Percentiles rank a stretch among this genome's conserved stretches.
These are phyloP conservation scores for Rachicladosporium sp. DNA, from an alignment of 2,329 filamentous ascomycete species.

Conservation along the genomic window DNA sequence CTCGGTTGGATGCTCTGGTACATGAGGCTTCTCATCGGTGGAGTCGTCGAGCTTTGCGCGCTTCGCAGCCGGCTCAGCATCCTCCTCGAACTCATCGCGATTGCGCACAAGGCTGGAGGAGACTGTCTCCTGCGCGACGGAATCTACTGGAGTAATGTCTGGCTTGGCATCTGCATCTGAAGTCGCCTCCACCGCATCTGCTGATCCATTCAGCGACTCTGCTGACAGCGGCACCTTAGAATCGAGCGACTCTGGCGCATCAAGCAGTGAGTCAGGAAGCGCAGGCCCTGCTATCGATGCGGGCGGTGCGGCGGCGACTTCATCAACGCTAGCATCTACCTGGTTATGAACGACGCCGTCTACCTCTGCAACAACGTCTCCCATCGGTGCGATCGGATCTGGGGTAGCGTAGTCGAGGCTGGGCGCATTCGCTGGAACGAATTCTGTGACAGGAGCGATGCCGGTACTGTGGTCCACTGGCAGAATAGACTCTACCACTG, in stretches of 20 bases:
- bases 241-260: too few relatives aligned
- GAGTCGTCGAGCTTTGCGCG: slow-evolving; percentile 60
- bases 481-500: slow-evolving; percentile 18
- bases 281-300: slow-evolving; percentile 6
- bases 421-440: slow-evolving; percentile 28
- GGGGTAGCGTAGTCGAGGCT: slow-evolving; percentile 30
- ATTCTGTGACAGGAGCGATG: slow-evolving; percentile 31
- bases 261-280: neutral
- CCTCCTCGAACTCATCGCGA: slow-evolving; percentile 58
- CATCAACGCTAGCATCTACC: neutral
- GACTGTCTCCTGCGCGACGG: slow-evolving; percentile 6
- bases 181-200: slow-evolving; percentile 2
- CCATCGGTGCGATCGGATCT: slow-evolving; percentile 29
- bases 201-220: slow-evolving; percentile 2
- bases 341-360: slow-evolving; percentile 7
- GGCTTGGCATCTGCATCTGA: slow-evolving; percentile 3
- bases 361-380: slow-evolving; percentile 16
- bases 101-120: slow-evolving; percentile 45
- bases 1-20: neutral
- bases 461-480: slow-evolving; percentile 30
- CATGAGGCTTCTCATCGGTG: slow-evolving; percentile 5
- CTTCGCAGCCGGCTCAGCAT: slow-evolving; percentile 59
- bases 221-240: neutral
- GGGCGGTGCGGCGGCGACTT: slow-evolving; percentile 1
- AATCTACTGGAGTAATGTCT: neutral